phyloP scores from a whole-genome alignment of 805 yeast genomes.

The Ogataea siamensis region DNA sequence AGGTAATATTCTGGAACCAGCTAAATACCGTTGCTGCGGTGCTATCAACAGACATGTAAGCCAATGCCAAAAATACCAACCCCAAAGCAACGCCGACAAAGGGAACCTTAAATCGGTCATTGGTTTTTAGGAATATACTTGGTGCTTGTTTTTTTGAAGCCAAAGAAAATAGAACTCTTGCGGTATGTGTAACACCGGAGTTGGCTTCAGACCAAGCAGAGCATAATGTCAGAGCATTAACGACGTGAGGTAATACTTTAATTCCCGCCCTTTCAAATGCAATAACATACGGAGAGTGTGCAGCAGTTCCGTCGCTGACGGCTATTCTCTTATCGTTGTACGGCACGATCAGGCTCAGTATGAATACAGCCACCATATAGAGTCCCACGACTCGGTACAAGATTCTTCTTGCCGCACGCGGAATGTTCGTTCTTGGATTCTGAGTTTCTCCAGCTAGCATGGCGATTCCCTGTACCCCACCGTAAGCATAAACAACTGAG shows the following conservation, averaged over 20 bases:
- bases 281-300: constrained; percentile 70
- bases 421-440: constrained; percentile 24
- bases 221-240: constrained; percentile 61
- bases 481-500: constrained; percentile 58
- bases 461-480: constrained; percentile 41
- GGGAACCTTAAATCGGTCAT: constrained; percentile 60
- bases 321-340: constrained; percentile 38
- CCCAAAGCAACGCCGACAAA: constrained; percentile 47
- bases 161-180: constrained; percentile 65
- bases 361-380: constrained; percentile 30
- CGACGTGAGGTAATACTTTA: constrained; percentile 60
- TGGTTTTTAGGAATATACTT: constrained; percentile 53
- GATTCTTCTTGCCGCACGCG: constrained; percentile 25
- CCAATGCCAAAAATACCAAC: constrained; percentile 46
- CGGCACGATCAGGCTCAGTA: constrained; percentile 46
- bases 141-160: constrained; percentile 72
- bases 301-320: constrained; percentile 54
- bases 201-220: constrained; percentile 59
- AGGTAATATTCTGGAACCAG: constrained; percentile 59
- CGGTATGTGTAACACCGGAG: constrained; percentile 62
- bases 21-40: constrained; percentile 54
- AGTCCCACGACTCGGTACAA: constrained; percentile 23
- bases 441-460: constrained; percentile 25
- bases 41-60: constrained; percentile 59
- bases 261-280: constrained; percentile 67